phyloP scores from a whole-genome alignment of 129 eudicot species.

The Flaveria bidentis region DNA sequence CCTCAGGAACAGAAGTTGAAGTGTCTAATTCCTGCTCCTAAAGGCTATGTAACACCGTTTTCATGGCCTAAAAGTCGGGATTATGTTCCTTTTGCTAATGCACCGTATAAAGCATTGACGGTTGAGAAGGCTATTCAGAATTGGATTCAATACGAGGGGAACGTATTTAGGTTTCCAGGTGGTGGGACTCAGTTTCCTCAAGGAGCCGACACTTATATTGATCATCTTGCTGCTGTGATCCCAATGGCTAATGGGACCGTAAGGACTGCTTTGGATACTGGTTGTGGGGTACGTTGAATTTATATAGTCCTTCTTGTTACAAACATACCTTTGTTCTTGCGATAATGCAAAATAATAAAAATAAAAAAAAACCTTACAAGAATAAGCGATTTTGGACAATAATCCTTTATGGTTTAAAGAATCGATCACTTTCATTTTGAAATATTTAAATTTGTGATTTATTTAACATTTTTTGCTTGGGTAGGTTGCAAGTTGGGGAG shows the following conservation, averaged over 20 bases:
- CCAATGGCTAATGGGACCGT: constrained; percentile 87
- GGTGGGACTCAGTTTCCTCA: constrained; percentile 99
- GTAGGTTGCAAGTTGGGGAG: constrained; percentile 99
- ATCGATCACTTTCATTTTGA: constrained; percentile 3
- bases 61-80: constrained; percentile 99
- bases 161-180: constrained; percentile 96
- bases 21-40: constrained; percentile 93
- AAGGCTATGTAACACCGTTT: constrained; percentile 92
- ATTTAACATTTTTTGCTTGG: not conserved
- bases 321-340: constrained; percentile 6
- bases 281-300: constrained; percentile 87
- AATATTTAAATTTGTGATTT: not conserved
- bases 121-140: constrained; percentile 99
- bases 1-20: constrained; percentile 69
- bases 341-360: not conserved
- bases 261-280: constrained; percentile 94
- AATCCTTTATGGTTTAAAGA: not conserved
- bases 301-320: constrained; percentile 6
- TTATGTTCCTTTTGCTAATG: constrained; percentile 95
- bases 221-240: constrained; percentile 91
- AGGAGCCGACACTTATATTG: constrained; percentile 94
- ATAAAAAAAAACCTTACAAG: not conserved
- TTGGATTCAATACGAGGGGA: constrained; percentile 94
- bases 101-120: constrained; percentile 91
- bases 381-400: not conserved